Evolutionary conservation across 768 basidiomycete species (phyloP), one percentile per base, ranked within the genome.

Genomic region (Phlebiopsis flavidoalba): DNA sequence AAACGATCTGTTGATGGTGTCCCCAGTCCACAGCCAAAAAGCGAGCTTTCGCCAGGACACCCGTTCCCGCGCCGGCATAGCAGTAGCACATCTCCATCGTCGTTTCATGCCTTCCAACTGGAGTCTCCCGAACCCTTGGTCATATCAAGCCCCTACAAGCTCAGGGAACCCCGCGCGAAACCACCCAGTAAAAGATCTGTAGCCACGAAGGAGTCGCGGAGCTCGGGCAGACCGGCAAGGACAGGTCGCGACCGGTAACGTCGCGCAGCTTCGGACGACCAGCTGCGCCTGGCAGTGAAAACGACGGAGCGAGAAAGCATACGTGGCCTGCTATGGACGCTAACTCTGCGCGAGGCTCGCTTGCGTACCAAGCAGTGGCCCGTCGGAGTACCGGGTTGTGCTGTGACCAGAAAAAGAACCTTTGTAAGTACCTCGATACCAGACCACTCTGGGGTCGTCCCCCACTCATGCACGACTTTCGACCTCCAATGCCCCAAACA

Each of bases 401-500:
- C 62, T 55, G 21, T 53, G 36, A 51, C 26, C 51, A 60, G 61
- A n/a, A n/a, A n/a, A n/a, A n/a, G n/a, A n/a, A 60, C 17, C 62
- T 35, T 22, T 66, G 58, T n/a, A 63, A 64, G 66, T 77, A 55
- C n/a, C n/a, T 66, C 79, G 55, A 75, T 81, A 64, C 80, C 85
- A n/a, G n/a, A 50, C 75, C 82, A 66, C 70, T 91, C 89, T 52
- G 84, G n/a, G 83, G 54, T 84, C 87, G 2, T 89, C 88, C 0
- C 85, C 85, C 33, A n/a, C 79, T 83, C 46, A 72, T 70, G 52
- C 80, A 85, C n/a, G n/a, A n/a, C n/a, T n/a, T 79, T 82, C 5
- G 89, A 87, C 66, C 87, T n/a, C n/a, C 87, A 1, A 83, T 87
- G 49, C 90, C 88, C 33, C 83, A 83, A 63, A 91, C 89, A 0